phyloP scores from a whole-genome alignment of 1,284 basidiomycete species.

The Pseudozyma tsukubaensis region DNA sequence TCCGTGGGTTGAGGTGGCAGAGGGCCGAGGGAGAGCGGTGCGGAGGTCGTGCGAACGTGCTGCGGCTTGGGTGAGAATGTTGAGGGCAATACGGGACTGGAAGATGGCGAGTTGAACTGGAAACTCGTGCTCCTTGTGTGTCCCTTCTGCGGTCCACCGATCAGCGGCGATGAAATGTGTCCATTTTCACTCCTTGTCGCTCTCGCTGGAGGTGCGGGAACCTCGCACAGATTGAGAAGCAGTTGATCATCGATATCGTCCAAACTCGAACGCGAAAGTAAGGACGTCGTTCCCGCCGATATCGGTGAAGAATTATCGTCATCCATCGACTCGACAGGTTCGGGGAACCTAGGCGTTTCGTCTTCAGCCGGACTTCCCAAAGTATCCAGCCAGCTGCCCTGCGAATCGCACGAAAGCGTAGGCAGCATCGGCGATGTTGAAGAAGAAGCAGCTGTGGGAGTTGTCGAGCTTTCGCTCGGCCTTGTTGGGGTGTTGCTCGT shows the following conservation, averaged over 20 bases:
- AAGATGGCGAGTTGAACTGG: background rate
- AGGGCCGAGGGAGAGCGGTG: conserved; percentile 30
- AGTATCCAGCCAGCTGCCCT: conserved; percentile 21
- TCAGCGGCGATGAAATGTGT: background rate
- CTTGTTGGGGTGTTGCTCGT: background rate
- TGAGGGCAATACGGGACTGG: background rate
- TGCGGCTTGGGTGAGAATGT: background rate
- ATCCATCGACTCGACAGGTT: background rate
- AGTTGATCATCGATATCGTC: conserved; percentile 39
- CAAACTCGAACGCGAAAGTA: conserved; percentile 23
- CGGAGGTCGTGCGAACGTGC: conserved; percentile 12
- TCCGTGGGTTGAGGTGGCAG: conserved; percentile 24
- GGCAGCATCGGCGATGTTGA: conserved; percentile 5
- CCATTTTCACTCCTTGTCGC: background rate
- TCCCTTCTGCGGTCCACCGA: background rate
- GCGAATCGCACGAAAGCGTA: conserved; percentile 1
- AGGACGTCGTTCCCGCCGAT: background rate
- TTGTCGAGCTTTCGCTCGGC: conserved; percentile 11
- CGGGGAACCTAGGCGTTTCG: conserved; percentile 5
- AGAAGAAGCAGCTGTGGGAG: background rate
- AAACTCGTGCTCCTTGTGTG: conserved; percentile 9
- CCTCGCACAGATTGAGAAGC: conserved; percentile 29
- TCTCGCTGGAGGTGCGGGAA: background rate
- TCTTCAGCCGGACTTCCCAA: conserved; percentile 5
- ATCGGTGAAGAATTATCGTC: too few species aligned